These are phyloP conservation scores for Trichoderma simmonsii DNA, from an alignment of 2,329 filamentous ascomycete genomes.

Conservation along the genomic window DNA sequence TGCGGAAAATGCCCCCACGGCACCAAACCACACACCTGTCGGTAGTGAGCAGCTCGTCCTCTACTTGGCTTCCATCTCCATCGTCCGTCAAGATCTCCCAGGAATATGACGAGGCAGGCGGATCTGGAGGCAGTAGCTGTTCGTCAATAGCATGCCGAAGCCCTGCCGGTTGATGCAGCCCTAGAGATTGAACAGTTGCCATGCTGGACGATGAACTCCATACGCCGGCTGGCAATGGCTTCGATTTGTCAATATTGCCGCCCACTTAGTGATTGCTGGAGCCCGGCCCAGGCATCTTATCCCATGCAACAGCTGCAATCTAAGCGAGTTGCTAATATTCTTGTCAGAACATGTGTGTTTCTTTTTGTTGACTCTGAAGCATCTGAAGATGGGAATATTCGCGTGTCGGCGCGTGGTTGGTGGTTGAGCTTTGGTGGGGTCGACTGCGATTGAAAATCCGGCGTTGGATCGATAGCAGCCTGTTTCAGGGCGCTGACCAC, in stretches of 20 bases:
- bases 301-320: neutral
- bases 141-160: conserved; percentile 81
- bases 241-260: neutral
- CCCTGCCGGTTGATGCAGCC: conserved; percentile 83
- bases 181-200: conserved; percentile 87
- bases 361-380: neutral
- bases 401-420: conserved; percentile 17
- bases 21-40: conserved; percentile 82
- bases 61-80: conserved; percentile 42
- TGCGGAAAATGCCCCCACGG: conserved; percentile 76
- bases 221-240: conserved; percentile 25
- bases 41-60: conserved; percentile 80
- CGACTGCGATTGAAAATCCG: neutral
- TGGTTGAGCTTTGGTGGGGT: conserved; percentile 16
- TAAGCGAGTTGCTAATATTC: neutral
- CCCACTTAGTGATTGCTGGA: neutral
- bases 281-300: neutral
- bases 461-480: neutral
- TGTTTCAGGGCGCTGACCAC: neutral
- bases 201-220: conserved; percentile 50
- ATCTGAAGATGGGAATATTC: neutral
- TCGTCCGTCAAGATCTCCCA: conserved; percentile 64
- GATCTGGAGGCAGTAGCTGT: conserved; percentile 67
- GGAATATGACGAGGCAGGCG: conserved; percentile 62
- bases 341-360: neutral